These are phyloP conservation scores for Ulvella scutata DNA, from an alignment of 139 green algal genomes.

Conservation along the genomic window DNA sequence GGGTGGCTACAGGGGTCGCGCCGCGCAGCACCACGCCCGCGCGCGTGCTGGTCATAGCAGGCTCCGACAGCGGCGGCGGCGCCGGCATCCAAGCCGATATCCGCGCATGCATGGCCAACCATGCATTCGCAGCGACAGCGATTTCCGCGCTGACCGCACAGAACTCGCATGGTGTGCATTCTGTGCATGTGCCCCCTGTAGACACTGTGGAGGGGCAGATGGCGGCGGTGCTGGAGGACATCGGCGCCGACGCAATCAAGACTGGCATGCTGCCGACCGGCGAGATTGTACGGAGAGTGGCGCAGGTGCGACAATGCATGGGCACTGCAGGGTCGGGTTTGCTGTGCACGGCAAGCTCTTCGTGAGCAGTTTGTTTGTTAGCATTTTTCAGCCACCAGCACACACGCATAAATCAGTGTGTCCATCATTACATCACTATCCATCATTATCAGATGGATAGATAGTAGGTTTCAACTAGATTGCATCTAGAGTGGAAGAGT, in stretches of 20 bases:
- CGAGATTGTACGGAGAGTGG: conserved; percentile 40
- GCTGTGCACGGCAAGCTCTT: too few species aligned
- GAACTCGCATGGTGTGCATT: conserved; percentile 76
- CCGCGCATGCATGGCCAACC: conserved; percentile 43
- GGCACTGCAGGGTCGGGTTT: too few species aligned
- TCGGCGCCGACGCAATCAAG: conserved; percentile 72
- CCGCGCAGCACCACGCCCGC: conserved; percentile 10
- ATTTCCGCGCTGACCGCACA: conserved; percentile 87
- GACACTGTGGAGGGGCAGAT: conserved; percentile 67
- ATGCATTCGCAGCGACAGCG: conserved; percentile 56
- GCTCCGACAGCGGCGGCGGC: conserved; percentile 83
- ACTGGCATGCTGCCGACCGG: conserved; percentile 82
- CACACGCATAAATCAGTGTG: too few species aligned
- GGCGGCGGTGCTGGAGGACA: conserved; percentile 61
- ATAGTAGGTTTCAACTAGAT: too few species aligned
- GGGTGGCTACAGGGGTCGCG: too few species aligned
- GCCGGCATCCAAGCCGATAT: conserved; percentile 80
- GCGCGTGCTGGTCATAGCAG: conserved; percentile 63
- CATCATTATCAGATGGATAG: too few species aligned
- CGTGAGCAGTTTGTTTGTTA: too few species aligned
- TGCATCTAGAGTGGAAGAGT: too few species aligned
- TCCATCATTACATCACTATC: too few species aligned
- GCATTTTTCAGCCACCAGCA: too few species aligned
- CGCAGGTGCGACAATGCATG: conserved; percentile 22
- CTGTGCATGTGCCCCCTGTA: conserved; percentile 38